A percentile compares a stretch with the other conserved stretches of the same genome.
phyloP scores from a whole-genome alignment of 257 asterid genomes.

The Jasminum sambac region DNA sequence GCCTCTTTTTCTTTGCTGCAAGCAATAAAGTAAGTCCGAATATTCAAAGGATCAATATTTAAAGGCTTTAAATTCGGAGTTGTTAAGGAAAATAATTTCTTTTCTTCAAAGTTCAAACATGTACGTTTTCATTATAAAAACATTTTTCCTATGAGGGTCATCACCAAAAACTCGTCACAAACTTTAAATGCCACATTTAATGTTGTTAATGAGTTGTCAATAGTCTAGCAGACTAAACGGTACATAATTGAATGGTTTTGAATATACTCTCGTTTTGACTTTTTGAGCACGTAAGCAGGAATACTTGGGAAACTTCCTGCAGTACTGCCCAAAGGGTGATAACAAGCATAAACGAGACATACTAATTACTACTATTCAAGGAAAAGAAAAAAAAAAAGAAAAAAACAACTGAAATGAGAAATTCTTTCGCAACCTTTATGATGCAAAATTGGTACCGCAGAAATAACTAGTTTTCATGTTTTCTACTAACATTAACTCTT shows the following conservation, averaged over 20 bases:
- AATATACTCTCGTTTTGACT: not conserved
- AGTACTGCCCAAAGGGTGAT: not conserved
- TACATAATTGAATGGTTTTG: not conserved
- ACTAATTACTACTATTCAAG: too few relatives aligned
- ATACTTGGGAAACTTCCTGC: not conserved
- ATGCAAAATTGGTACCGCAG: not conserved
- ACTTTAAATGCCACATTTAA: constrained; percentile 21
- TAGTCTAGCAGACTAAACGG: not conserved
- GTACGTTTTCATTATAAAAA: not conserved
- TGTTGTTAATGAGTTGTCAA: not conserved
- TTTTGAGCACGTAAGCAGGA: not conserved
- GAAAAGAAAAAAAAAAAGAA: too few relatives aligned
- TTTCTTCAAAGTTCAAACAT: not conserved
- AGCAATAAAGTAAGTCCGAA: not conserved
- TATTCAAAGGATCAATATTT: not conserved
- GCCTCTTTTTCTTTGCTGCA: not conserved
- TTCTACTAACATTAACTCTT: too few relatives aligned
- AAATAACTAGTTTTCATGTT: too few relatives aligned
- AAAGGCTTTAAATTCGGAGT: not conserved
- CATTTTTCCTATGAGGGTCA: not conserved
- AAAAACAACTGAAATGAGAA: too few relatives aligned
- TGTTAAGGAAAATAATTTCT: not conserved
- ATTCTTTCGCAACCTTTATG: not conserved
- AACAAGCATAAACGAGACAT: not conserved
- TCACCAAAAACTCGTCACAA: constrained; percentile 13